These are phyloP conservation scores for Backusella circina DNA, from an alignment of 192 early-diverging fungal species.

Conservation along the genomic window DNA sequence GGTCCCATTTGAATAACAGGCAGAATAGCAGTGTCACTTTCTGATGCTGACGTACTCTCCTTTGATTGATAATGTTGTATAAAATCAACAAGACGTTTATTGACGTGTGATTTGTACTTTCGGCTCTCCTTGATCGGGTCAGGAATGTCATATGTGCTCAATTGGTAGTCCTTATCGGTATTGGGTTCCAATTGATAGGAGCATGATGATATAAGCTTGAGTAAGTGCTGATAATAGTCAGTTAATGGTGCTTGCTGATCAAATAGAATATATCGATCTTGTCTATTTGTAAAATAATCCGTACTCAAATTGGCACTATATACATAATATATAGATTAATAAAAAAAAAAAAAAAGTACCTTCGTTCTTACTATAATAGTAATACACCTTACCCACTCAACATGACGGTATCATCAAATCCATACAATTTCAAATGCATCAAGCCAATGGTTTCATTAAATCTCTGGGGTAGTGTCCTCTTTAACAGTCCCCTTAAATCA, in stretches of 20 bases:
- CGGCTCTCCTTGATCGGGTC: slow-evolving; percentile 59
- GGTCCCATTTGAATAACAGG: slow-evolving; percentile 89
- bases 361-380: no score
- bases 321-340: not conserved
- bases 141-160: slow-evolving; percentile 23
- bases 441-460: slow-evolving; percentile 94
- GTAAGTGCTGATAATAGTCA: slow-evolving; percentile 69
- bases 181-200: slow-evolving; percentile 46
- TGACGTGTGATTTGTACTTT: slow-evolving; percentile 53
- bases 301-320: slow-evolving; percentile 86
- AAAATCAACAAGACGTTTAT: slow-evolving; percentile 46
- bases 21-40: slow-evolving; percentile 64
- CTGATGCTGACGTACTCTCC: slow-evolving; percentile 8
- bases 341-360: no score
- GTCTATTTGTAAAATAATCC: slow-evolving; percentile 94
- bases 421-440: slow-evolving; percentile 92
- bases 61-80: slow-evolving; percentile 30
- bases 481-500: slow-evolving; percentile 63
- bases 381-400: slow-evolving; percentile 63
- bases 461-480: slow-evolving; percentile 71
- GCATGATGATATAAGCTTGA: slow-evolving; percentile 57
- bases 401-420: slow-evolving; percentile 82
- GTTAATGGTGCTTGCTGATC: slow-evolving; percentile 47
- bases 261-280: slow-evolving; percentile 91
- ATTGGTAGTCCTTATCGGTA: not conserved